phyloP scores from a whole-genome alignment of 2,329 filamentous ascomycete species.

The Aspergillus japonicus region DNA sequence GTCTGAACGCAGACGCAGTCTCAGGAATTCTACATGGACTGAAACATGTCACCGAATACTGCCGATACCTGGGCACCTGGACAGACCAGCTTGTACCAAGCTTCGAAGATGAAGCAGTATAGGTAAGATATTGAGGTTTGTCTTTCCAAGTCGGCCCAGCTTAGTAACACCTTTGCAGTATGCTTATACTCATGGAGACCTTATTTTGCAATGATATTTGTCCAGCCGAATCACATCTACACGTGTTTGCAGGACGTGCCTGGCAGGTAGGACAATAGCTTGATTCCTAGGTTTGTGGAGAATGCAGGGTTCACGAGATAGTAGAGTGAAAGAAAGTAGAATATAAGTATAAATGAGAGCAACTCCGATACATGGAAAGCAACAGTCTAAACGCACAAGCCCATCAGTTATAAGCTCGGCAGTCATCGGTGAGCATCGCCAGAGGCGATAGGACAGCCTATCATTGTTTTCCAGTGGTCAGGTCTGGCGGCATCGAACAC shows the following conservation, averaged over 20 bases:
- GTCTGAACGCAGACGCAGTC: slow-evolving; percentile 30
- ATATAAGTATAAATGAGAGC: slow-evolving; percentile 14
- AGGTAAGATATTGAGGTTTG: background rate
- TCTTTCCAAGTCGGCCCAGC: background rate
- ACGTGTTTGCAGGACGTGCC: background rate
- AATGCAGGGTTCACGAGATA: background rate
- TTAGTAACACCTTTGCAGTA: background rate
- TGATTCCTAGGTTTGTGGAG: background rate
- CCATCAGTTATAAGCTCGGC: slow-evolving; percentile 19
- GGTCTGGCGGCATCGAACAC: slow-evolving; percentile 27
- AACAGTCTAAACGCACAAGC: slow-evolving; percentile 22
- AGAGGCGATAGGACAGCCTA: slow-evolving; percentile 16
- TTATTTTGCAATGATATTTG: background rate
- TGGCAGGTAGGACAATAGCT: background rate
- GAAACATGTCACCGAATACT: slow-evolving; percentile 37
- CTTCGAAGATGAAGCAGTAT: background rate
- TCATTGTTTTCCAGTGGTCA: slow-evolving; percentile 30
- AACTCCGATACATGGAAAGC: slow-evolving; percentile 14
- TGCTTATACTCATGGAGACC: background rate
- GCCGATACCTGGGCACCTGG: slow-evolving; percentile 44
- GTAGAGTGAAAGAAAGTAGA: background rate
- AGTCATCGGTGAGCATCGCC: slow-evolving; percentile 15
- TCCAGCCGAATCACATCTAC: background rate
- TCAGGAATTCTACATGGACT: slow-evolving; percentile 35
- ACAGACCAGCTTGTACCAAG: slow-evolving; percentile 29